These are phyloP conservation scores for Paramecium bursaria DNA, from an alignment of 73 alveolate genomes.

Conservation along the genomic window DNA sequence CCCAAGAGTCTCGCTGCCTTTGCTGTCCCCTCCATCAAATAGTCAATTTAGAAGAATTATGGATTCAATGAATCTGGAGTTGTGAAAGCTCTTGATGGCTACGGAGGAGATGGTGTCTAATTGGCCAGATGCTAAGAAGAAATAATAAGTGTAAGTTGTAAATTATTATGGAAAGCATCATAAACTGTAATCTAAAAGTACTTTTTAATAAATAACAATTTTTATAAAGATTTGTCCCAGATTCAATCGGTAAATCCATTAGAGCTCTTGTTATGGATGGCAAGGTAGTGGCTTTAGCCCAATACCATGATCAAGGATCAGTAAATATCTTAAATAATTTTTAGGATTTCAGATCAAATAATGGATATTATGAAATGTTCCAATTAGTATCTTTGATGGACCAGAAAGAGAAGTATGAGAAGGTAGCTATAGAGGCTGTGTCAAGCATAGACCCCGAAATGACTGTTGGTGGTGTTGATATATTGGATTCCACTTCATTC, in stretches of 20 bases:
- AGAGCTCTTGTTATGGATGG: slow-evolving; percentile 61
- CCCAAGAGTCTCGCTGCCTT: slow-evolving; percentile 66
- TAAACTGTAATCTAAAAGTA: slow-evolving; percentile 28
- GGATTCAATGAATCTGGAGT: slow-evolving; percentile 32
- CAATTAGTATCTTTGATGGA: slow-evolving; percentile 33
- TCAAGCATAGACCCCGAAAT: slow-evolving; percentile 12
- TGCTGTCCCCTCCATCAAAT: slow-evolving; percentile 40
- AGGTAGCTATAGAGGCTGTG: slow-evolving; percentile 62
- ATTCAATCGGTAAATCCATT: slow-evolving; percentile 57
- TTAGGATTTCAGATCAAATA: slow-evolving; percentile 63
- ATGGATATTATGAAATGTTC: slow-evolving; percentile 48
- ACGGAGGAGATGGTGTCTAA: slow-evolving; percentile 69
- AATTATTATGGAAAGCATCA: slow-evolving; percentile 52
- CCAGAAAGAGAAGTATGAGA: slow-evolving; percentile 29
- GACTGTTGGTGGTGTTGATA: slow-evolving; percentile 64
- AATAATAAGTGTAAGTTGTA: slow-evolving; percentile 43
- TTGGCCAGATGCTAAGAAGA: slow-evolving; percentile 57
- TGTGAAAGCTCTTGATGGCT: slow-evolving; percentile 56
- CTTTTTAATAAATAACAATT: too few species aligned
- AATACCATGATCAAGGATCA: slow-evolving; percentile 56
- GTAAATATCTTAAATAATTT: background rate
- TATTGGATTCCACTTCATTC: slow-evolving; percentile 35
- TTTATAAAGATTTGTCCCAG: slow-evolving; percentile 60
- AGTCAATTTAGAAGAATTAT: slow-evolving; percentile 1
- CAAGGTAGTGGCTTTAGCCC: slow-evolving; percentile 15